A percentile compares a stretch with the other conserved stretches of the same genome.
Conservation (phyloP, 805 yeast species). For the Yamadazyma paraphyllophila region DNA sequence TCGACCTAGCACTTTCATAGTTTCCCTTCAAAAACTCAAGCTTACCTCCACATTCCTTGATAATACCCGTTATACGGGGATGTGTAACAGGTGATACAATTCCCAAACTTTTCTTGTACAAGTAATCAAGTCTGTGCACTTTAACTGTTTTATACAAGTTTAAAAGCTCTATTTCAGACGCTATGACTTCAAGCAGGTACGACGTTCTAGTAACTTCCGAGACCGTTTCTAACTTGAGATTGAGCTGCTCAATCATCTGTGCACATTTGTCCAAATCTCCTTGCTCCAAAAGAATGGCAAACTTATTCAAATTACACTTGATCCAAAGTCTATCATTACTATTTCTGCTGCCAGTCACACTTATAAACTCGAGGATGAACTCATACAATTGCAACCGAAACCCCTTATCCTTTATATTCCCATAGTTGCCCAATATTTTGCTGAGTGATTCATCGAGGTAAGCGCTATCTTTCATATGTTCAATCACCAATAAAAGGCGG, state of each 20-base stretch:
- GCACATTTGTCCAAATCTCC: slow-evolving; percentile 33
- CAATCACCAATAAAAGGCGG: slow-evolving; percentile 21
- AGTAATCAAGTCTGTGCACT: slow-evolving; percentile 40
- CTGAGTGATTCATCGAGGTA: slow-evolving; percentile 40
- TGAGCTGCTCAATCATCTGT: slow-evolving; percentile 33
- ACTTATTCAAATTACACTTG: slow-evolving; percentile 45
- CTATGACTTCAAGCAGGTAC: slow-evolving; percentile 59
- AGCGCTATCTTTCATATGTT: slow-evolving; percentile 26
- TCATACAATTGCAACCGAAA: slow-evolving; percentile 34
- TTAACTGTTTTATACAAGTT: slow-evolving; percentile 35
- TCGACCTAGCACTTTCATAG: slow-evolving; percentile 60
- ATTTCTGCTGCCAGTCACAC: slow-evolving; percentile 16
- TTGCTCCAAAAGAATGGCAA: slow-evolving; percentile 35
- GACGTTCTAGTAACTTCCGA: slow-evolving; percentile 47
- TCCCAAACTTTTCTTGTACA: slow-evolving; percentile 43
- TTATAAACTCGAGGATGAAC: slow-evolving; percentile 25
- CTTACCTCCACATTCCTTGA: slow-evolving; percentile 74
- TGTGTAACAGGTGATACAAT: slow-evolving; percentile 69
- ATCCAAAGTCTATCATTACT: slow-evolving; percentile 43
- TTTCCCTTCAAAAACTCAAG: slow-evolving; percentile 59
- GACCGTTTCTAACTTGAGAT: slow-evolving; percentile 33
- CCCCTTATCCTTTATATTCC: slow-evolving; percentile 22
- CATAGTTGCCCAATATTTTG: slow-evolving; percentile 34
- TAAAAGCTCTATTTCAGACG: slow-evolving; percentile 59
- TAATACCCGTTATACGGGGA: slow-evolving; percentile 70